Conservation (phyloP, 1,284 basidiomycete genomes). For the Leccinum subrobustum region DNA sequence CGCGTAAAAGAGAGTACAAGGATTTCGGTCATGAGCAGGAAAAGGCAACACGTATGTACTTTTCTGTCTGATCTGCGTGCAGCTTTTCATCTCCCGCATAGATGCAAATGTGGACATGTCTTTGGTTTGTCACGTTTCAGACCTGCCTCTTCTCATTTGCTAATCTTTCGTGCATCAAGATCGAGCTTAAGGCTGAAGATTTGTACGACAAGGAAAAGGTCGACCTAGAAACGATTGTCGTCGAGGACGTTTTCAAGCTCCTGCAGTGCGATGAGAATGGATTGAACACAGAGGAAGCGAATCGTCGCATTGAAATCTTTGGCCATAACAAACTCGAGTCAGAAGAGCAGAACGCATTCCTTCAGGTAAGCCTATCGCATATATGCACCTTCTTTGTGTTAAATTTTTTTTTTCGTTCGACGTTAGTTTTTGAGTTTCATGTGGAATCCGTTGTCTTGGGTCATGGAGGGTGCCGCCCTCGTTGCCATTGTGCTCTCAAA, state of each 20-base stretch:
- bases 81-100: constrained; percentile 27
- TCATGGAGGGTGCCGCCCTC: constrained; percentile 95
- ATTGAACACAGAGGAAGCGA: constrained; percentile 74
- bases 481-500: constrained; percentile 97
- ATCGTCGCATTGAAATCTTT: constrained; percentile 89
- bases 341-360: constrained; percentile 84
- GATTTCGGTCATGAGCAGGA: constrained; percentile 82
- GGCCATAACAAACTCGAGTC: constrained; percentile 95
- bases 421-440: constrained; percentile 91
- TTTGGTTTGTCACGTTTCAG: constrained; percentile 43
- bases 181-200: constrained; percentile 91
- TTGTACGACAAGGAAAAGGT: constrained; percentile 99
- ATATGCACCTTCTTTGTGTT: neutral
- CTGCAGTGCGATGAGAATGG: constrained; percentile 85
- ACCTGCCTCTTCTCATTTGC: neutral
- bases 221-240: constrained; percentile 94
- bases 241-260: constrained; percentile 90
- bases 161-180: constrained; percentile 40
- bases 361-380: constrained; percentile 54
- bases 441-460: constrained; percentile 99
- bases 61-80: constrained; percentile 2
- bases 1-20: constrained; percentile 90
- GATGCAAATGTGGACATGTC: constrained; percentile 89
- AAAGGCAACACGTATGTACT: constrained; percentile 64
- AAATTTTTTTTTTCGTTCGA: constrained; percentile 16